Percentiles rank a stretch among this genome's conserved stretches.
Conservation (phyloP, 108 stramenopile species). For the Epithemia pelagica region DNA sequence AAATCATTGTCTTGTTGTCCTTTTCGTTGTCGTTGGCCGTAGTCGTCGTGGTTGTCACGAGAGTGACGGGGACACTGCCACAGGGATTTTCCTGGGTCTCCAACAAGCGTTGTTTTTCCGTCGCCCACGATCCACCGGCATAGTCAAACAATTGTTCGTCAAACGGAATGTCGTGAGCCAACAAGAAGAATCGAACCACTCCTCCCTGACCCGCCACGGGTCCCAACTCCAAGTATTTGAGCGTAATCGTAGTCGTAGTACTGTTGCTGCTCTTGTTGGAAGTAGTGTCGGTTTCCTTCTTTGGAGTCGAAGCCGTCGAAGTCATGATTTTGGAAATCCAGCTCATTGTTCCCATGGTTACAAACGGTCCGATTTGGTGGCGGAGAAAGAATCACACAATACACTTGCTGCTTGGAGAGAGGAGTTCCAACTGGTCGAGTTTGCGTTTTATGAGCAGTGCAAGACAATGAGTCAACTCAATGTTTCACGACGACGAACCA, state of each 20-base stretch:
- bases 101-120: conserved; percentile 16
- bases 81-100: conserved; percentile 16
- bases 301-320: too few relatives aligned
- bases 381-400: too few relatives aligned
- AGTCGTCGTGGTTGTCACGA: conserved; percentile 1
- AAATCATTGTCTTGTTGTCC: not conserved
- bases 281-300: too few relatives aligned
- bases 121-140: not conserved
- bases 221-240: conserved; percentile 13
- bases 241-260: not conserved
- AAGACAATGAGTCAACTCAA: too few relatives aligned
- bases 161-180: conserved; percentile 11
- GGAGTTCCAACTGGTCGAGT: too few relatives aligned
- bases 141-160: conserved; percentile 11
- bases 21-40: not conserved
- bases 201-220: conserved; percentile 15
- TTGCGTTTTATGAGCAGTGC: too few relatives aligned
- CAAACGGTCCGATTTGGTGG: too few relatives aligned
- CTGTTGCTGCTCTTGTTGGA: too few relatives aligned
- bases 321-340: not conserved
- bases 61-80: conserved; percentile 3
- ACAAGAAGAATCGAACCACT: conserved; percentile 16
- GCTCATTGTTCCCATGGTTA: not conserved
- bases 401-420: too few relatives aligned
- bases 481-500: too few relatives aligned